Conservation (phyloP, 169 alveolate species). For the Cardiosporidium cionae region DNA sequence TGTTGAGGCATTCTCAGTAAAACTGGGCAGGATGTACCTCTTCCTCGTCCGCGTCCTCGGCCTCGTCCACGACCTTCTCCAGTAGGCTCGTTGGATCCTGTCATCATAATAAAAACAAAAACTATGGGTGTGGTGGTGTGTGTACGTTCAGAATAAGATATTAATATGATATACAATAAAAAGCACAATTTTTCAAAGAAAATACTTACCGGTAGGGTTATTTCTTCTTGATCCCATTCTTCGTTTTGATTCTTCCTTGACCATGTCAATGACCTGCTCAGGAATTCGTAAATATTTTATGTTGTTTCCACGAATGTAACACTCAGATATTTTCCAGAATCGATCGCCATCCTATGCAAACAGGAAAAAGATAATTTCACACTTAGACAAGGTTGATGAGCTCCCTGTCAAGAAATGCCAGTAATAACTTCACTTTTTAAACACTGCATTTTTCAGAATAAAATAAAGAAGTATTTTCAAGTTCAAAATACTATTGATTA, state of each 20-base stretch:
- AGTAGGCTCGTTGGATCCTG: no score
- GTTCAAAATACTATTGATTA: no score
- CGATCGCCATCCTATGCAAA: slow-evolving; percentile 38
- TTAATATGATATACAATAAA: neutral
- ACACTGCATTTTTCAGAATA: neutral
- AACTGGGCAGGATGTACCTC: no score
- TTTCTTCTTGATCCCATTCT: neutral
- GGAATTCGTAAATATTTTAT: slow-evolving; percentile 45
- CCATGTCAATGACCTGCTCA: slow-evolving; percentile 43
- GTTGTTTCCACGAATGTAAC: slow-evolving; percentile 44
- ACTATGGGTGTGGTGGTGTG: neutral
- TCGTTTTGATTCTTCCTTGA: slow-evolving; percentile 39
- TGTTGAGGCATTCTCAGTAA: no score
- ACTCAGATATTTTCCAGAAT: slow-evolving; percentile 43
- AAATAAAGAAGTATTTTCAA: neutral
- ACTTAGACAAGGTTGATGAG: neutral
- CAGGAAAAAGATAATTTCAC: neutral
- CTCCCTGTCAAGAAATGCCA: no score
- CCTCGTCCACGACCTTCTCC: neutral
- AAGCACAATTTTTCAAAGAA: no score
- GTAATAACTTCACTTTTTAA: neutral
- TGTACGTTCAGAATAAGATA: no score
- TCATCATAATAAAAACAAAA: neutral
- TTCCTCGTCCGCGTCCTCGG: neutral
- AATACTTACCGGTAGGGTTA: neutral